Percentiles rank a stretch among this genome's conserved stretches.
phyloP scores from a whole-genome alignment of 345 rosid genomes.

The Eucalyptus curtisii region DNA sequence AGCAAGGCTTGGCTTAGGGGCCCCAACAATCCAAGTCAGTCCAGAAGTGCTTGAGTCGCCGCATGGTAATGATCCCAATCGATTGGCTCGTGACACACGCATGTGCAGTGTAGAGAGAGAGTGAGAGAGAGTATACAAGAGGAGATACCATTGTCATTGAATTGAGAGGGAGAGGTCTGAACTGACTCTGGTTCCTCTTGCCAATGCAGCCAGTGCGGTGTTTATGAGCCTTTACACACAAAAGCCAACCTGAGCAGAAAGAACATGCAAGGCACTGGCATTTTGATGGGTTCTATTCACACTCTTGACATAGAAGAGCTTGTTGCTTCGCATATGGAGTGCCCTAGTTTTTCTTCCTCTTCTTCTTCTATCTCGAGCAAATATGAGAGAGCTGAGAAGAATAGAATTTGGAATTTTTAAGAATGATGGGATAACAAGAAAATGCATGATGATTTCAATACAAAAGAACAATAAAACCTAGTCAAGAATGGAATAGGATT shows the following conservation, averaged over 20 bases:
- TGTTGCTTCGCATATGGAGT: neutral
- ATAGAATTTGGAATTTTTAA: neutral
- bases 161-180: slow-evolving; percentile 47
- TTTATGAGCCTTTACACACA: slow-evolving; percentile 83
- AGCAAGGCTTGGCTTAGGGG: no score
- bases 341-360: neutral
- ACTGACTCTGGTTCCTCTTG: slow-evolving; percentile 29
- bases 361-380: neutral
- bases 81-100: no score
- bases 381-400: neutral
- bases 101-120: neutral
- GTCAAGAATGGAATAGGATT: neutral
- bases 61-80: no score
- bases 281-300: slow-evolving; percentile 38
- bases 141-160: slow-evolving; percentile 42
- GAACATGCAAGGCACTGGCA: slow-evolving; percentile 81
- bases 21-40: no score
- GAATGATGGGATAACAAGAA: neutral
- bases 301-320: slow-evolving; percentile 41
- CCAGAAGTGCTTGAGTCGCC: no score
- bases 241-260: slow-evolving; percentile 63
- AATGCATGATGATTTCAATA: neutral
- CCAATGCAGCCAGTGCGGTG: slow-evolving; percentile 63
- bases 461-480: no score
- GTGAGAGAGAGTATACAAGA: neutral